Evolutionary conservation across 116 monocot genomes (phyloP), one percentile per base, ranked within the genome.

Genomic region (Posidonia oceanica): DNA sequence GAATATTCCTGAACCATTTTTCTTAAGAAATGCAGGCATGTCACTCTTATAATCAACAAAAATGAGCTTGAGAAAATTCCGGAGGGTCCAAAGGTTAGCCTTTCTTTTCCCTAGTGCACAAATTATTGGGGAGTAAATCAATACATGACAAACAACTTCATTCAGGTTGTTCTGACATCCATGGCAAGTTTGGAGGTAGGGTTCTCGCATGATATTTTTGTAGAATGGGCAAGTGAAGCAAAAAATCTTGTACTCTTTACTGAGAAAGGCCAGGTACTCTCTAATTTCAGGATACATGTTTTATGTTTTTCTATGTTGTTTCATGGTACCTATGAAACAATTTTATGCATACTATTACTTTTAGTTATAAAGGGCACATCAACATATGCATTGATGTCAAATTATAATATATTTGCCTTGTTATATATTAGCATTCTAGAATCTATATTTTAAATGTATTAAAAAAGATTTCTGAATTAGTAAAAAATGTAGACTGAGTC

Each of bases 181-280:
- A 96, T 96, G 96, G 91, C 87, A 64, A 96, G 96, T 76, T 59
- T 96, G 71, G 96, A 96, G 72, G 83, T 91, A 52, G 89, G 96
- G 8, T 96, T 86, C 69, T 96, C 96, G 68, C 96, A 96, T 85
- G 96, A 96, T 58, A 87, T 96, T 72, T 96, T 96, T 87, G 87
- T 87, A 66, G 91, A 91, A 65, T 87, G 87, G 86, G 96, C 96
- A 71, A 77, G 81, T 36, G 96, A 91, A 20, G 72, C 85, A 67
- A 91, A 87, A 60, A 91, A 96, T 72, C 61, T 86, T 51, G 80
- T 96, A 60, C 86, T 96, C 70, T 96, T 96, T 71, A 91, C 89
- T n/a, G 89, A 96, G 75, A 96, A 74, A 78, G 96, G 89, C 74
- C 96, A 96, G 91, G 96, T 96, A 84, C 18, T 37, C 53, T 11